phyloP scores from a whole-genome alignment of 106 monocot species.

The Dendrobium catenatum region DNA sequence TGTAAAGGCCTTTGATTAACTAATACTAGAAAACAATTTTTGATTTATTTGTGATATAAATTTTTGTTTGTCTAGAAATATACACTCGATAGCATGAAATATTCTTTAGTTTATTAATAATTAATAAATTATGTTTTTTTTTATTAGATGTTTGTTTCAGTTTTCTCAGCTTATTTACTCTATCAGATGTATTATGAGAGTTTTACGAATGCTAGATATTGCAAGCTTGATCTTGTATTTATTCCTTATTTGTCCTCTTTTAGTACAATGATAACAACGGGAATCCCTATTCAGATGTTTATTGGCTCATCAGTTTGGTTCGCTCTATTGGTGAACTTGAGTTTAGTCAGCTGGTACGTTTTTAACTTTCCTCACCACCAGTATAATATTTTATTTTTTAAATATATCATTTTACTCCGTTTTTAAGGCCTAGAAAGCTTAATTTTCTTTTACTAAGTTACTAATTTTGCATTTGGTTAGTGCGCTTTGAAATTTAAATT shows the following conservation, averaged over 20 bases:
- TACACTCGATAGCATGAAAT: no score
- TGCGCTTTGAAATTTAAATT: background rate
- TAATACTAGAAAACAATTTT: background rate
- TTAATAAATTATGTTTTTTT: background rate
- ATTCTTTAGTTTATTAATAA: background rate
- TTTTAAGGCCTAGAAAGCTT: background rate
- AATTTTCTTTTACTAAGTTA: background rate
- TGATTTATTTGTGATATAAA: background rate
- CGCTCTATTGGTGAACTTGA: slow-evolving; percentile 89
- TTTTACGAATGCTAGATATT: background rate
- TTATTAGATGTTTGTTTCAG: background rate
- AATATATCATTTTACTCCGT: background rate
- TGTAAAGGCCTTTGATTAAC: background rate
- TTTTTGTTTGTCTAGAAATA: background rate
- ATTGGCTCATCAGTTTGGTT: slow-evolving; percentile 87
- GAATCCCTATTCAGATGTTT: slow-evolving; percentile 88
- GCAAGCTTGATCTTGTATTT: background rate
- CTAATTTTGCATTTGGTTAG: background rate
- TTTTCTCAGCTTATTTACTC: background rate
- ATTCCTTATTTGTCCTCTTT: slow-evolving; percentile 12
- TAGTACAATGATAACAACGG: slow-evolving; percentile 99
- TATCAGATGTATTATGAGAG: background rate
- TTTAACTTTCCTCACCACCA: background rate
- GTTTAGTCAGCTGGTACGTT: slow-evolving; percentile 78
- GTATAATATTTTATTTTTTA: background rate